phyloP scores from a whole-genome alignment of 73 alveolate genomes.

The Symbiodinium pilosum region DNA sequence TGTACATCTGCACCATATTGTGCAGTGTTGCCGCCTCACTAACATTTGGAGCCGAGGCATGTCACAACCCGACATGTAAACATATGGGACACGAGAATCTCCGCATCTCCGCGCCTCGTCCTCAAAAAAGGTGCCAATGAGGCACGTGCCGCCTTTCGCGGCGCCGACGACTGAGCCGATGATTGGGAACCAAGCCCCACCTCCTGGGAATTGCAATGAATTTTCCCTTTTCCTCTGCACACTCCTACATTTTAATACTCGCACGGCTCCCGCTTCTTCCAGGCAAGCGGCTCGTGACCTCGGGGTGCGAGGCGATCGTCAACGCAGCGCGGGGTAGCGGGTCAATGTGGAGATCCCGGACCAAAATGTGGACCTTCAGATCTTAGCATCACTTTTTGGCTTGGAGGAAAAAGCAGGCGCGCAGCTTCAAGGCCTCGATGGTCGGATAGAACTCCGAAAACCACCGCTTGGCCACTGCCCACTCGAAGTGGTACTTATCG shows the following conservation, averaged over 20 bases:
- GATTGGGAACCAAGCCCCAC: conserved; percentile 77
- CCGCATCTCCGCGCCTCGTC: conserved; percentile 38
- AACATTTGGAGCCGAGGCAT: no score
- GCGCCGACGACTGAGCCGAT: conserved; percentile 65
- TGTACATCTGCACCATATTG: background rate
- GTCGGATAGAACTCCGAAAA: conserved; percentile 61
- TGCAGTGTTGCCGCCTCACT: background rate
- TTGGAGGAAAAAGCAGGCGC: no score
- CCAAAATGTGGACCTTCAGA: conserved; percentile 22
- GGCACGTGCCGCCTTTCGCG: conserved; percentile 26
- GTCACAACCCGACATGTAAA: no score
- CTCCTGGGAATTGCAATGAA: background rate
- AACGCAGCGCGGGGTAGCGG: conserved; percentile 63
- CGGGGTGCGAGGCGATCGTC: conserved; percentile 60
- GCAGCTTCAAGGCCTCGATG: background rate
- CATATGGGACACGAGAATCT: no score
- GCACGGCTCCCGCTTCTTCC: background rate
- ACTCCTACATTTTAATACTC: background rate
- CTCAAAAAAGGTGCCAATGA: conserved; percentile 44
- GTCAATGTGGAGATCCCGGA: conserved; percentile 44
- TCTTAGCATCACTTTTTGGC: no score
- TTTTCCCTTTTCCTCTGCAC: background rate
- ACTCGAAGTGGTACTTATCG: conserved; percentile 43
- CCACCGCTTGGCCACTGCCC: conserved; percentile 85
- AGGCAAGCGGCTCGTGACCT: conserved; percentile 23